A percentile compares a stretch with the other conserved stretches of the same genome.
phyloP scores from a whole-genome alignment of 1,139 yeast genomes.

The Taiozyma onychis region DNA sequence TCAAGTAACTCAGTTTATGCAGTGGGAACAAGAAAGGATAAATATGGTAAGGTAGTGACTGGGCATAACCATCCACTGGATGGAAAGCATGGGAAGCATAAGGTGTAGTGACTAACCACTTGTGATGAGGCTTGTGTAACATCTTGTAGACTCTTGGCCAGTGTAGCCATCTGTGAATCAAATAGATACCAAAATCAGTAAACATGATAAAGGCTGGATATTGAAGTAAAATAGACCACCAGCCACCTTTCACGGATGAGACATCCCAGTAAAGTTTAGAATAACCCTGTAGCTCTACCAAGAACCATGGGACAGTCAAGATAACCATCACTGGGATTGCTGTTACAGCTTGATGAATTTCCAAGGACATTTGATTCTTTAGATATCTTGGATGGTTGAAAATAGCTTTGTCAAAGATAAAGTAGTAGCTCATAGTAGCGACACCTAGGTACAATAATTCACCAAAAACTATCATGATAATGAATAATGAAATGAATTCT shows the following conservation, averaged over 20 bases:
- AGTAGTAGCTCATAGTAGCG: slow-evolving; percentile 68
- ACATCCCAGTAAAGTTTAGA: slow-evolving; percentile 70
- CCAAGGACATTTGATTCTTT: slow-evolving; percentile 85
- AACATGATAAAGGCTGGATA: slow-evolving; percentile 77
- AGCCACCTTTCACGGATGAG: slow-evolving; percentile 61
- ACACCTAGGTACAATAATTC: slow-evolving; percentile 71
- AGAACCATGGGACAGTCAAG: slow-evolving; percentile 84
- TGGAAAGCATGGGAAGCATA: slow-evolving; percentile 99
- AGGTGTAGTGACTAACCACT: slow-evolving; percentile 98
- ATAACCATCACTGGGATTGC: slow-evolving; percentile 88
- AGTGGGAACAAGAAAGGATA: slow-evolving; percentile 90
- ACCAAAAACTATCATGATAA: slow-evolving; percentile 79
- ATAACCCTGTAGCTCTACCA: slow-evolving; percentile 76
- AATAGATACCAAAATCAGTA: slow-evolving; percentile 88
- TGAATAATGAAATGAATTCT: slow-evolving; percentile 60
- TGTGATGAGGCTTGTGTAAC: slow-evolving; percentile 97
- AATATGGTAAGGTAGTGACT: slow-evolving; percentile 87
- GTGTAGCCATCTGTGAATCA: slow-evolving; percentile 88
- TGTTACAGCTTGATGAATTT: slow-evolving; percentile 67
- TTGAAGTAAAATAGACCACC: slow-evolving; percentile 59
- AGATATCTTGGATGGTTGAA: slow-evolving; percentile 95
- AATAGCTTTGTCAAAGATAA: slow-evolving; percentile 79
- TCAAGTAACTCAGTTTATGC: slow-evolving; percentile 77
- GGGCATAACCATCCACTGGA: slow-evolving; percentile 93
- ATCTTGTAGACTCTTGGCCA: slow-evolving; percentile 83